Evolutionary conservation across 371 early-diverging fungal genomes (phyloP).

Genomic region (Apophysomyces variabilis): DNA sequence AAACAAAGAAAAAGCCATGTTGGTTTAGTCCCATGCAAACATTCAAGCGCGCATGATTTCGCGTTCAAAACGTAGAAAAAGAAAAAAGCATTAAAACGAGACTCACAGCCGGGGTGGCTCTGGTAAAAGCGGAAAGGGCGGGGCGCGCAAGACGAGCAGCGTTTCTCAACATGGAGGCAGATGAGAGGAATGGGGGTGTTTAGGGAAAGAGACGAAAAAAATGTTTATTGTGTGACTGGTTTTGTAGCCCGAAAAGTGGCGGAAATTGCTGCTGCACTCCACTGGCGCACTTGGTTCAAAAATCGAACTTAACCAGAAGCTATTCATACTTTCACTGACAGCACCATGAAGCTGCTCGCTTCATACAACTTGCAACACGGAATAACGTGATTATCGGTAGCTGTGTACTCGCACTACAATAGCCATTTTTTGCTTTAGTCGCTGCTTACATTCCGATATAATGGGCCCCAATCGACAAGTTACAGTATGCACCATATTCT

Average conservation of each 20-base stretch:
- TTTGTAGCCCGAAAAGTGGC: neutral
- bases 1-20: no score
- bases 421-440: no score
- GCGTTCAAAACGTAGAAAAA: conserved; percentile 30
- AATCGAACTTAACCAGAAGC: no score
- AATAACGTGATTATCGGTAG: no score
- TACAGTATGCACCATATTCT: no score
- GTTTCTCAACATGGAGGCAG: conserved; percentile 52
- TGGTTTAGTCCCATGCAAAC: neutral
- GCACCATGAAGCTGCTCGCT: no score
- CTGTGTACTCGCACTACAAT: no score
- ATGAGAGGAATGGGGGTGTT: conserved; percentile 16
- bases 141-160: conserved; percentile 57
- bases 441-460: no score
- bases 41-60: conserved; percentile 35
- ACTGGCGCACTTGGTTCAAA: neutral
- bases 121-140: conserved; percentile 45
- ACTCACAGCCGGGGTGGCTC: conserved; percentile 46
- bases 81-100: neutral
- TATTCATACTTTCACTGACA: no score
- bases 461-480: no score
- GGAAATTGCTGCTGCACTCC: neutral
- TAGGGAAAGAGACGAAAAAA: conserved; percentile 1
- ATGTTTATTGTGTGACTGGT: conserved; percentile 6
- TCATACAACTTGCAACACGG: no score